phyloP scores from a whole-genome alignment of 2,329 filamentous ascomycete species.

The Fusarium newnesense region DNA sequence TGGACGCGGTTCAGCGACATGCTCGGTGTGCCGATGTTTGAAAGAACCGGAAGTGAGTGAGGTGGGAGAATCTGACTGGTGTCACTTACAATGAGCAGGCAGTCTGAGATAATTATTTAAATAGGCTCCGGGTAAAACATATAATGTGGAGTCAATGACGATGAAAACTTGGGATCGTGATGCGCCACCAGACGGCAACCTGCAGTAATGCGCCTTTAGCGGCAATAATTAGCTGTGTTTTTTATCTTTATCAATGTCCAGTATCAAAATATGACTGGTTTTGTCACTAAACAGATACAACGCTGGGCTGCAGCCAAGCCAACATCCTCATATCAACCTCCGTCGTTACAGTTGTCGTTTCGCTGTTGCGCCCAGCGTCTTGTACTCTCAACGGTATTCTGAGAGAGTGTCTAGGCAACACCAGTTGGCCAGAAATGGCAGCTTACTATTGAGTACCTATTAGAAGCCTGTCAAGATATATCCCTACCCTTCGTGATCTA shows the following conservation, averaged over 20 bases:
- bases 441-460: background rate
- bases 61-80: background rate
- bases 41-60: background rate
- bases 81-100: background rate
- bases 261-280: conserved; percentile 19
- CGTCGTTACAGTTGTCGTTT: background rate
- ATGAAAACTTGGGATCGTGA: conserved; percentile 24
- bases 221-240: background rate
- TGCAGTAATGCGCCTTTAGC: conserved; percentile 22
- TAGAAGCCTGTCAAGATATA: conserved; percentile 3
- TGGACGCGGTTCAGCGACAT: conserved; percentile 66
- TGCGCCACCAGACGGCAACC: conserved; percentile 23
- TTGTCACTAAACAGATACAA: conserved; percentile 23
- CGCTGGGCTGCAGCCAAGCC: conserved; percentile 9
- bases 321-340: background rate
- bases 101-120: conserved; percentile 2
- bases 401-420: background rate
- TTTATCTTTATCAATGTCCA: background rate
- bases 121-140: conserved; percentile 3
- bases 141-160: conserved; percentile 29
- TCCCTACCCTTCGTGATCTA: conserved; percentile 10
- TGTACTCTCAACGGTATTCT: background rate
- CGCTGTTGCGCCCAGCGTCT: background rate
- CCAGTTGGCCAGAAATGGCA: background rate
- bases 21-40: background rate